Conservation (phyloP, 2,329 filamentous ascomycete genomes). For the Catunica adiposa region DNA sequence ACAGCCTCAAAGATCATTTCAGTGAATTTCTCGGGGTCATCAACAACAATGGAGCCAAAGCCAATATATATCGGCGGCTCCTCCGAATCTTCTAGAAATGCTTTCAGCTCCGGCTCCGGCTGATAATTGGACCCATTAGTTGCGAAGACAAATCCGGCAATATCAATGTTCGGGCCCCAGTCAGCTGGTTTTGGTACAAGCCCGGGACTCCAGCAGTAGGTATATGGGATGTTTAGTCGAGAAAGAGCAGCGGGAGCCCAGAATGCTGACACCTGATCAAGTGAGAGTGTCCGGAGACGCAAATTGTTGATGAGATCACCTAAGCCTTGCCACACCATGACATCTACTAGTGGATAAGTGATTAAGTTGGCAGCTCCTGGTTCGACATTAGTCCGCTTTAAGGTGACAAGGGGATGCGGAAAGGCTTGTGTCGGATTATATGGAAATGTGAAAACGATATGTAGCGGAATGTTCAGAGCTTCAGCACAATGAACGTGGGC, state of each 20-base stretch:
- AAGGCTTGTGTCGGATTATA: slow-evolving; percentile 62
- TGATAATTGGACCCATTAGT: slow-evolving; percentile 46
- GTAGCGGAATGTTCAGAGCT: slow-evolving; percentile 57
- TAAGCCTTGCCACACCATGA: slow-evolving; percentile 83
- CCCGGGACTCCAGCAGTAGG: slow-evolving; percentile 54
- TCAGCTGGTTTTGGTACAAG: slow-evolving; percentile 51
- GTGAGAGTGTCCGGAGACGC: slow-evolving; percentile 46
- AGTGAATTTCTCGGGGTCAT: slow-evolving; percentile 52
- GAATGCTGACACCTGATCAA: slow-evolving; percentile 59
- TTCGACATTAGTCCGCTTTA: slow-evolving; percentile 57
- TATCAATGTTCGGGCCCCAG: slow-evolving; percentile 53
- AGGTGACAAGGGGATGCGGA: slow-evolving; percentile 60
- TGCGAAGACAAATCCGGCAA: slow-evolving; percentile 65
- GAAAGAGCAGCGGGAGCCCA: slow-evolving; percentile 64
- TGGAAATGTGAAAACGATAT: slow-evolving; percentile 81
- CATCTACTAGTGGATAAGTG: slow-evolving; percentile 62
- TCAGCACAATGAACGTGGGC: slow-evolving; percentile 69
- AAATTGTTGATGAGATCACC: slow-evolving; percentile 66
- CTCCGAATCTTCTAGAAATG: slow-evolving; percentile 40
- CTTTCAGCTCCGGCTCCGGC: slow-evolving; percentile 37
- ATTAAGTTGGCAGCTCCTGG: slow-evolving; percentile 63
- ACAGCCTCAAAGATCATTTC: slow-evolving; percentile 56
- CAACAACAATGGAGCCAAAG: slow-evolving; percentile 61
- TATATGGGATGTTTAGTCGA: slow-evolving; percentile 57
- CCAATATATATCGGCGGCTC: slow-evolving; percentile 52